Conservation (phyloP, 2,329 filamentous ascomycete species). For the Colletotrichum tropicale region DNA sequence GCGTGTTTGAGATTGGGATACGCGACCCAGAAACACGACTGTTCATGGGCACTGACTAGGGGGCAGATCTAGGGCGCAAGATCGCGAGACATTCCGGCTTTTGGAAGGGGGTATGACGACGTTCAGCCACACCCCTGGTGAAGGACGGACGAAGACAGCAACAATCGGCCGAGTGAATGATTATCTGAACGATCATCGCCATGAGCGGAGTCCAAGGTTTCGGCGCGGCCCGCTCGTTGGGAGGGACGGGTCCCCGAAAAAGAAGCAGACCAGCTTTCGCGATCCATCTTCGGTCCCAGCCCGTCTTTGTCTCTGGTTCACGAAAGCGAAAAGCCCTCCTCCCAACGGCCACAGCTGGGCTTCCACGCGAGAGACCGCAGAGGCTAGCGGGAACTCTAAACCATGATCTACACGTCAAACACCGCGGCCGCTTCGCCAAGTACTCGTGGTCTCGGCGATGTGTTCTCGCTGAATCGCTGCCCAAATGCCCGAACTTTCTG, state of each 20-base stretch:
- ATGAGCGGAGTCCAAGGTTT: neutral
- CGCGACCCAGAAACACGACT: neutral
- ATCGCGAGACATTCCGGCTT: neutral
- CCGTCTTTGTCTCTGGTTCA: neutral
- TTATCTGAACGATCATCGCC: neutral
- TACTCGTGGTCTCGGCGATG: neutral
- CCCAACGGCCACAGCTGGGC: neutral
- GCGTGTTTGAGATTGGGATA: neutral
- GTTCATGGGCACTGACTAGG: neutral
- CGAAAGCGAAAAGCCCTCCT: neutral
- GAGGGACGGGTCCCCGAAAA: neutral
- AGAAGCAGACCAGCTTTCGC: neutral
- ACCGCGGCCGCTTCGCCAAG: neutral
- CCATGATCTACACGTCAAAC: neutral
- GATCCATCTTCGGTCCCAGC: neutral
- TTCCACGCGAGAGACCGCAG: neutral
- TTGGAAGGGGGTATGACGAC: neutral
- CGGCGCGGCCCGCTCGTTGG: neutral
- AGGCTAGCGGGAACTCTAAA: neutral
- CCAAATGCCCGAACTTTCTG: neutral
- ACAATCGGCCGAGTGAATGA: neutral
- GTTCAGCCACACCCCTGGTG: neutral
- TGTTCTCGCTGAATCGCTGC: neutral
- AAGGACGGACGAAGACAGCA: neutral
- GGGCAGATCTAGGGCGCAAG: neutral